Evolutionary conservation across 768 basidiomycete species (phyloP), one percentile per base, ranked within the genome.

Genomic region (Russula sp.): DNA sequence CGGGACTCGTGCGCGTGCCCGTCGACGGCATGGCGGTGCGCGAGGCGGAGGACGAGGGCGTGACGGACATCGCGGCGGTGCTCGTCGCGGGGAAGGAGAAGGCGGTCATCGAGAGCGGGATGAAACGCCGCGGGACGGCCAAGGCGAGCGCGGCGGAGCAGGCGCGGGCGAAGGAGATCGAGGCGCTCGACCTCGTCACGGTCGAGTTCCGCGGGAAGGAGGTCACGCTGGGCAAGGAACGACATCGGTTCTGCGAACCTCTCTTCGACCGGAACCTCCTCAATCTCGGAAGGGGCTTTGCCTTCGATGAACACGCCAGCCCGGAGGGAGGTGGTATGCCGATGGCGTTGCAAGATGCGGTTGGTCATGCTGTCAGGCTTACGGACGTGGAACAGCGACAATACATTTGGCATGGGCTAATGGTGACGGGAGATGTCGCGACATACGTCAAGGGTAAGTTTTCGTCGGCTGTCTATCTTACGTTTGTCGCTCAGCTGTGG

Each of bases 181-280:
- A 89, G 70, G 88, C 91, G 0, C 76, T 92, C 62, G 91, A 95
- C 72, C 84, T 94, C n/a, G 75, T 90, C 40, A 84, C 85, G 9
- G 73, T 91, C 31, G 79, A 88, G 70, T 93, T 91, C 74, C 80
- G 83, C n/a, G 85, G 79, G 10, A 79, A 82, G 70, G 80, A 84
- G 45, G 71, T 95, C 62, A 89, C 88, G 8, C 68, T 96, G 40
- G 94, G 94, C 18, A 91, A 89, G 72, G 91, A 93, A 70, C 81
- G 94, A 40, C 93, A 97, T 77, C 80, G 90, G 45, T 90, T 94
- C 75, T 93, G 91, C 72, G 94, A 96, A 72, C 91, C 93, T 6
- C 78, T 97, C 32, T 94, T 93, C 66, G 87, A 93, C 70, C 87
- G 88, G 2, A 76, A 73, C 4, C 69, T 91, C 47, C 73, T 91